Evolutionary conservation across 2,329 filamentous ascomycete species (phyloP), one percentile per base, ranked within the genome.

Genomic region (Hypoxylon sp.): DNA sequence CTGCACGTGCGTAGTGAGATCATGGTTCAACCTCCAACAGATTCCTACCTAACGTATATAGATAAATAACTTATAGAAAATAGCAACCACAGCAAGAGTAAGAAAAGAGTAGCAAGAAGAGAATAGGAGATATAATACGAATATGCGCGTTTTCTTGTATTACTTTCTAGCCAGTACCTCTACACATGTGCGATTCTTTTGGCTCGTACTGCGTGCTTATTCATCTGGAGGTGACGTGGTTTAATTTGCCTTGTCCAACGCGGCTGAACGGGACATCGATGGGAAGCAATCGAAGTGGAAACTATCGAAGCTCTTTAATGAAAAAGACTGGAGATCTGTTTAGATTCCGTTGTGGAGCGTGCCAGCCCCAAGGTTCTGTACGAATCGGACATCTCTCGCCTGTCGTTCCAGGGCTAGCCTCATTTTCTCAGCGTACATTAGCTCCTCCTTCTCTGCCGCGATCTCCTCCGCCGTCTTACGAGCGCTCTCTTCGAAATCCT

Each of bases 361-460:
- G 62, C 78, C 80, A 76, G 87, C 76, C 15, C 87, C 89, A 70
- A 93, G 81, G 24, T 87, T 87, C 67, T 86, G 86, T 75, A 94
- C 86, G 76, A 92, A 93, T 68, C 89, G 83, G 61, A 91, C 87
- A 76, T 95, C 92, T 74, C 93, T 88, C 8, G 92, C 92, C 78
- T 96, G 92, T 68, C 83, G 82, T 78, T 92, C 87, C 62, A 97
- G 79, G 19, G 91, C 92, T 70, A 84, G 81, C 66, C 91, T 85
- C 91, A 97, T 94, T 69, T 81, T 85, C 56, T 85, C 82, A n/a
- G 83, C 82, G 77, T 94, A 94, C 59, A 81, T 77, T 62, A 80
- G 81, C 72, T 89, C 87, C 65, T 86, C 82, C 56, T 79, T 76
- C 68, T 89, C 84, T 48, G 79, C 79, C n/a, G 78, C 81, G 50